Evolutionary conservation across 495 filamentous ascomycete species (phyloP), one percentile per base, ranked within the genome.

Genomic region (Xylaria sp.): DNA sequence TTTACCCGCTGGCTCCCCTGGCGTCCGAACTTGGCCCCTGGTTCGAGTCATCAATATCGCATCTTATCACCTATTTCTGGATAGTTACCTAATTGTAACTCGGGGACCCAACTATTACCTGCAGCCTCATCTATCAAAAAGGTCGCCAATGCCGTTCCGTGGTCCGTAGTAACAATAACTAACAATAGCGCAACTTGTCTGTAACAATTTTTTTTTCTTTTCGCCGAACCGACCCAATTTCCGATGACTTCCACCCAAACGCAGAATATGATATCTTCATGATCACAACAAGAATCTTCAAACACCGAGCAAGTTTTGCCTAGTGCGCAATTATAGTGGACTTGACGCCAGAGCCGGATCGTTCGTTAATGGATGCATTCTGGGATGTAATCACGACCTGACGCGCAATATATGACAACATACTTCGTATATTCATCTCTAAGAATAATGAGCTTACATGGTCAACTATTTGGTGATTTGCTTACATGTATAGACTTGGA

Each of bases 21-120:
- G 24, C 50, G 9, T 26, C 21, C 57, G 29, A 62, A 12, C 59
- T 33, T 35, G n/a, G 37, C 31, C 26, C 62, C 44, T 44, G 29
- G 31, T 52, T 52, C 62, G 62, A 50, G 62, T 52, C 62, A 66
- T 66, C 62, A 50, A 21, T 37, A 5, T 66, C 64, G 64, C 64
- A 67, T 67, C 33, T 67, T 67, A 55, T 46, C 29, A 52, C 44
- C 44, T 46, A 52, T 66, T 52, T 37, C 29, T 52, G 44, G 31
- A 52, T 26, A 33, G 17, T 50, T 52, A 66, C 62, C 43, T 66
- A 66, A 66, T 66, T 48, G 62, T 37, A 66, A 66, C 64, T n/a
- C 35, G 41, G 31, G 41, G 26, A 6, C 26, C 61, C 3, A 11
- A 44, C 61, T 46, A 48, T 52, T 19, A 67, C 64, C 64, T 67